A percentile compares a stretch with the other conserved stretches of the same genome.
Evolutionary conservation across 2,329 filamentous ascomycete genomes (phyloP).

Genomic region (Seiridium unicorne): DNA sequence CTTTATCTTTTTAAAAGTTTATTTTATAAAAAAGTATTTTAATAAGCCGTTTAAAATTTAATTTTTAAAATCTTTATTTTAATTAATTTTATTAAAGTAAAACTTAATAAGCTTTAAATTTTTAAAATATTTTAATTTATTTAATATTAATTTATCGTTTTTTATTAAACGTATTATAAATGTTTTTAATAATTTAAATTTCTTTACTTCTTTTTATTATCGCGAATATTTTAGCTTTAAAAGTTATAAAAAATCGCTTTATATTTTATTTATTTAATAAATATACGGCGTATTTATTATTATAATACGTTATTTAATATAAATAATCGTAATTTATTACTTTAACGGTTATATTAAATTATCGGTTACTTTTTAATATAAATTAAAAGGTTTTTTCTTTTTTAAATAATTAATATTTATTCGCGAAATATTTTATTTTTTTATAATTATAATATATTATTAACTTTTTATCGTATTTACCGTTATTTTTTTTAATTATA

Average conservation of each 20-base stretch:
- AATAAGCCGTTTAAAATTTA: not conserved
- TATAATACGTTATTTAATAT: not conserved
- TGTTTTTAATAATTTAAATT: too few relatives aligned
- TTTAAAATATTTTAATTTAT: too few relatives aligned
- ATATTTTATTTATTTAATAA: not conserved
- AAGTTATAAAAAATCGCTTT: not conserved
- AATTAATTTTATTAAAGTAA: too few relatives aligned
- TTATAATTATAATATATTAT: not conserved
- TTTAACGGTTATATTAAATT: not conserved
- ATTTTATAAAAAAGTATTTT: not conserved
- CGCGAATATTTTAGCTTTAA: not conserved
- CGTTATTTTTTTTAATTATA: not conserved
- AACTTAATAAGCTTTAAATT: too few relatives aligned
- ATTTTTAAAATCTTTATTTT: not conserved
- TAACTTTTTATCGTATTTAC: not conserved
- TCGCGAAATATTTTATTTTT: not conserved
- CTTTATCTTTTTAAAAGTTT: not conserved
- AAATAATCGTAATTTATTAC: not conserved
- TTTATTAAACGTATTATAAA: too few relatives aligned
- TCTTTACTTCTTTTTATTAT: not conserved
- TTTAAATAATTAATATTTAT: not conserved
- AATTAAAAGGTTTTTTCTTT: not conserved
- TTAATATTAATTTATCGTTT: too few relatives aligned
- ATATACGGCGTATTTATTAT: not conserved
- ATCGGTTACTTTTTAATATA: not conserved